Base-by-base conservation (phyloP, 2,329 filamentous ascomycete genomes). In the Knufia fluminis region DNA sequence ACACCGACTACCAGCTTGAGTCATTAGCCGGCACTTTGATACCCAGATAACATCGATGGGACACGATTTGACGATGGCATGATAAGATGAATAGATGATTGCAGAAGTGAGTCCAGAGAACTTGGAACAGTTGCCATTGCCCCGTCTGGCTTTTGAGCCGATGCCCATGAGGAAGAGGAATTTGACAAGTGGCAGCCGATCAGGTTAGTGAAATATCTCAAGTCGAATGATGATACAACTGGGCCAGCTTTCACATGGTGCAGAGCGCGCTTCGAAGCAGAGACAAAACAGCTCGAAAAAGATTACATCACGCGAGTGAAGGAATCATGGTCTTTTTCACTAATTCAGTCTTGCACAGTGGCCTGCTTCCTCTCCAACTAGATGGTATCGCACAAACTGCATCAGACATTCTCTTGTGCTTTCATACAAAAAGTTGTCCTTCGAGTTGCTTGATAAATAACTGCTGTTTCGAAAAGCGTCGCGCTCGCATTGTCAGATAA, bases 61-160 rank as follows among this genome's bases (percentile, higher is more conserved):
- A 24, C 12, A 38, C 24, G 44, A 35, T 12, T 47, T 47, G 35
- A 47, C 19, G 31, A 39, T 23, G 31, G 20, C 6, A 47, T 39
- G 44, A 47, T 39, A 39, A 38, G 35, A 24, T 10, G 20, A 39
- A 14, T 47, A 45, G 42, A 45, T 22, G 3, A 2, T 17, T 32
- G 24, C 32, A 32, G 28, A 17, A 23, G 42, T 45, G 16, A 17
- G 24, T 22, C 4, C 9, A 17, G 6, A 36, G 33, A 36, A 36
- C 33, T 36, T 36, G 16, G 10, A 36, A 14, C 6, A 6, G 26
- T 28, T 12, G 12, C 26, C n/a, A n/a, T 28, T 6, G 26, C 26
- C 6, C 12, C 12, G 6, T 28, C 26, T 28, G 6, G 26, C 26
- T 28, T 28, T 28, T 12, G 12, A 28, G 26, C 6, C n/a, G n/a